Conservation (phyloP, 2,329 filamentous ascomycete genomes). For the Penicillium sclerotigenum region DNA sequence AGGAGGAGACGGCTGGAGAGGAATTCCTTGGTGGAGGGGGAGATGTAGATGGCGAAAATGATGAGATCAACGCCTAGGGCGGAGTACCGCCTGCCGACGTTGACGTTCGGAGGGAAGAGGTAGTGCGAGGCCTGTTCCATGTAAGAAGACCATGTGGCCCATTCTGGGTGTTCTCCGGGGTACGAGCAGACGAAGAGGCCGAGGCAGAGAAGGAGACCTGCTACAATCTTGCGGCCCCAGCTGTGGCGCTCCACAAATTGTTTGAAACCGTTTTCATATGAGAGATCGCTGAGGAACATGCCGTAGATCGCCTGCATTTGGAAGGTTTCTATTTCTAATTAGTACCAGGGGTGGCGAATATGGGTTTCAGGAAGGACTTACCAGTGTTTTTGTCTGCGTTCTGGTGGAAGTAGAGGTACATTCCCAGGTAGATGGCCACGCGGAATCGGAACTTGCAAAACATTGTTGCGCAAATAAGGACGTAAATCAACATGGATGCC, state of each 20-base stretch:
- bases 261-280: slow-evolving; percentile 47
- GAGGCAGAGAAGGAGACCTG: slow-evolving; percentile 38
- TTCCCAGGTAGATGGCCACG: slow-evolving; percentile 44
- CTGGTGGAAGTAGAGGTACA: slow-evolving; percentile 51
- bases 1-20: slow-evolving; percentile 52
- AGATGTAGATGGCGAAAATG: slow-evolving; percentile 52
- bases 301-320: slow-evolving; percentile 53
- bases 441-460: slow-evolving; percentile 50
- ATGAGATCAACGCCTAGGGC: slow-evolving; percentile 50
- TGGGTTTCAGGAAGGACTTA: slow-evolving; percentile 25
- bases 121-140: slow-evolving; percentile 43
- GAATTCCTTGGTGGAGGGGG: slow-evolving; percentile 48
- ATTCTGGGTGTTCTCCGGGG: slow-evolving; percentile 52
- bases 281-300: slow-evolving; percentile 52
- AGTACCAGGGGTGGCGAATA: background rate
- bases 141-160: slow-evolving; percentile 48
- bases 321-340: slow-evolving; percentile 48
- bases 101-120: slow-evolving; percentile 47
- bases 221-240: slow-evolving; percentile 38
- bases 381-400: slow-evolving; percentile 47
- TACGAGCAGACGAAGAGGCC: slow-evolving; percentile 52
- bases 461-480: slow-evolving; percentile 45
- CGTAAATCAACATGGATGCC: slow-evolving; percentile 52
- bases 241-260: slow-evolving; percentile 45
- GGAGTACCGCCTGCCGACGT: slow-evolving; percentile 47